A percentile compares a stretch with the other conserved stretches of the same genome.
Conservation (phyloP, 2,329 filamentous ascomycete genomes). For the Huntiella omanensis region DNA sequence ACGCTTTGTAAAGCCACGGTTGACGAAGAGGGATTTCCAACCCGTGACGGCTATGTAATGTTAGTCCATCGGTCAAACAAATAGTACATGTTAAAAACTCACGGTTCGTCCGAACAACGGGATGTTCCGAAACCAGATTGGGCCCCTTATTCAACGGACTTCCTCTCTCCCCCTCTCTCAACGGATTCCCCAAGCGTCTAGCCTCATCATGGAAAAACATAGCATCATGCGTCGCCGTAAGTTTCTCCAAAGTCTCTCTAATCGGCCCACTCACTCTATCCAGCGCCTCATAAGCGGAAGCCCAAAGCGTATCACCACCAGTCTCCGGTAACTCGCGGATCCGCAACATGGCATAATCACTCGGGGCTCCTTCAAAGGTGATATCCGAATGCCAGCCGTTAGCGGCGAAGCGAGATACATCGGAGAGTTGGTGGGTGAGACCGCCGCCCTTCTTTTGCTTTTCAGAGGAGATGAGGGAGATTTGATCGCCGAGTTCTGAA, state of each 20-base stretch:
- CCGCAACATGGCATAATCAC: conserved; percentile 42
- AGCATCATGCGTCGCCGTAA: conserved; percentile 31
- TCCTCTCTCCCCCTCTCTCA: conserved; percentile 27
- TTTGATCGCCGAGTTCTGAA: conserved; percentile 35
- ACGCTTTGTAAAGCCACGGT: conserved; percentile 31
- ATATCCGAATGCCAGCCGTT: conserved; percentile 32
- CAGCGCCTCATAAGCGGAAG: conserved; percentile 41
- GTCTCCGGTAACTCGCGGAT: conserved; percentile 35
- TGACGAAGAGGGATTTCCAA: conserved; percentile 35
- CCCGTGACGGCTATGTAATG: conserved; percentile 27
- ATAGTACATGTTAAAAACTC: neutral
- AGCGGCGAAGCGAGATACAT: conserved; percentile 27
- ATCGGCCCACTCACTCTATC: conserved; percentile 33
- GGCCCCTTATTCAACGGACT: conserved; percentile 37
- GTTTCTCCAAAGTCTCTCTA: conserved; percentile 30
- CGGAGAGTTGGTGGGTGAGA: conserved; percentile 30
- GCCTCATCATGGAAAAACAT: conserved; percentile 33
- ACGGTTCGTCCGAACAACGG: conserved; percentile 38
- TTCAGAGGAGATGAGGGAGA: conserved; percentile 36
- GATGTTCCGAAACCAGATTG: conserved; percentile 30
- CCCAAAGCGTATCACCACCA: conserved; percentile 43
- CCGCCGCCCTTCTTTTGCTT: conserved; percentile 35
- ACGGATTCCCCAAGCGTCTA: conserved; percentile 25
- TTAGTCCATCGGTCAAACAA: neutral
- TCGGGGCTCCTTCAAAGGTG: conserved; percentile 38